Base-by-base conservation (phyloP, 495 filamentous ascomycete genomes). In the Podospora didyma region DNA sequence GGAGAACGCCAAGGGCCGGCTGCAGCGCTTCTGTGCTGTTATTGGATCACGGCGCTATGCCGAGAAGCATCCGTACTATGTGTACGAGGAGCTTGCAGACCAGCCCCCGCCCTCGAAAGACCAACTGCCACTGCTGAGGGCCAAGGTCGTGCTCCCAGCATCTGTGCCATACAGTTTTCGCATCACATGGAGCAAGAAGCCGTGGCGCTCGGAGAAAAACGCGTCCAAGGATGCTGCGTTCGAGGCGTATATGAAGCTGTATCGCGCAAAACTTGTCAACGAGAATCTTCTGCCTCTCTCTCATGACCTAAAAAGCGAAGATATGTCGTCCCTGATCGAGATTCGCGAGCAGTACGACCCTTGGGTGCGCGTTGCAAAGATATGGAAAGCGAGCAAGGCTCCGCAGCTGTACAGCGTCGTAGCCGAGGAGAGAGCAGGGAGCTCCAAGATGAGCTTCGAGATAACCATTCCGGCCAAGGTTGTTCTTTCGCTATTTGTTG, bases 191-290 rank as follows among this genome's bases (percentile, higher is more conserved):
- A 81, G 85, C 37, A 66, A 59, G 14, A 46, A 53, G 10, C 57
- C 64, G 58, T 92, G 87, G 86, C 64, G 51, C 6, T 85, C 82
- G 2, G 86, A 92, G 63, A 78, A 75, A 31, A 81, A 74, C 51
- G 89, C 89, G 11, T 79, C 73, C 49, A 85, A 82, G 58, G 89
- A 92, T 59, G 81, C 85, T 1, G 86, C 87, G 2, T 89, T 90
- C 49, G 74, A 86, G 55, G 84, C 88, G 21, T 90, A 89, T 63
- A 69, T 79, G 39, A 73, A 73, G 6, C 73, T 93, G 3, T 78
- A 87, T 60, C 49, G 78, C 34, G 79, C 78, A 50, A 82, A 83
- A 0, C 73, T 90, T 19, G 66, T 92, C 17, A 86, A 87, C 51
- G 85, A 92, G 56, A 80, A 89, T 58, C 74, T 91, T 0, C 74